Conservation (phyloP, 2,329 filamentous ascomycete species). For the Huntiella bhutanensis region DNA sequence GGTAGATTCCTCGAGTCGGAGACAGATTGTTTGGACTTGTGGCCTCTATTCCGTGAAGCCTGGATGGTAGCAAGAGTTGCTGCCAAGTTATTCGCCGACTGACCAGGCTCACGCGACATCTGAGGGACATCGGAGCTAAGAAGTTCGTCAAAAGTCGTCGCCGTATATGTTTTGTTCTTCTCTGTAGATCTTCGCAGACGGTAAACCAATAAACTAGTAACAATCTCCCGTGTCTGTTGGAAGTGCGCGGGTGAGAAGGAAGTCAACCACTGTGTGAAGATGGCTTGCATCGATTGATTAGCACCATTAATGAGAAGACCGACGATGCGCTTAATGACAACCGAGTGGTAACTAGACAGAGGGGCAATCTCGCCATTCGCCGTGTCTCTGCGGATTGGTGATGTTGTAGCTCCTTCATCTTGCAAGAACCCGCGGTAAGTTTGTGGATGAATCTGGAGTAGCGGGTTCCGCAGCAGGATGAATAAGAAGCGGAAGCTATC, state of each 20-base stretch:
- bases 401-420: conserved; percentile 6
- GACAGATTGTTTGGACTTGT: not conserved
- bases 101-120: not conserved
- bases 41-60: not conserved
- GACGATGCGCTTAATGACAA: conserved; percentile 67
- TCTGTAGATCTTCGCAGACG: conserved; percentile 53
- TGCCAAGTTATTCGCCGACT: not conserved
- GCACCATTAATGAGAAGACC: conserved; percentile 63
- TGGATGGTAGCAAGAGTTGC: not conserved
- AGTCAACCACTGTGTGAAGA: conserved; percentile 62
- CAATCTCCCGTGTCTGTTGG: conserved; percentile 53
- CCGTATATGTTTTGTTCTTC: conserved; percentile 33
- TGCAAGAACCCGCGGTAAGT: conserved; percentile 24
- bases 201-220: conserved; percentile 64
- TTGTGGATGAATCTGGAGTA: conserved; percentile 35
- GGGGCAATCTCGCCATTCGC: conserved; percentile 7
- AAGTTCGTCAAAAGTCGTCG: conserved; percentile 40
- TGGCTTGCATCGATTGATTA: conserved; percentile 51
- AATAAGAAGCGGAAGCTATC: conserved; percentile 61
- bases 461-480: conserved; percentile 60
- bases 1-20: not conserved
- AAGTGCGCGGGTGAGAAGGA: conserved; percentile 50
- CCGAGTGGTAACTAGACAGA: conserved; percentile 47
- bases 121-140: conserved; percentile 52
- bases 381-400: not conserved